Evolutionary conservation across 1,284 basidiomycete species (phyloP).

Genomic region (Hortiboletus rubellus): DNA sequence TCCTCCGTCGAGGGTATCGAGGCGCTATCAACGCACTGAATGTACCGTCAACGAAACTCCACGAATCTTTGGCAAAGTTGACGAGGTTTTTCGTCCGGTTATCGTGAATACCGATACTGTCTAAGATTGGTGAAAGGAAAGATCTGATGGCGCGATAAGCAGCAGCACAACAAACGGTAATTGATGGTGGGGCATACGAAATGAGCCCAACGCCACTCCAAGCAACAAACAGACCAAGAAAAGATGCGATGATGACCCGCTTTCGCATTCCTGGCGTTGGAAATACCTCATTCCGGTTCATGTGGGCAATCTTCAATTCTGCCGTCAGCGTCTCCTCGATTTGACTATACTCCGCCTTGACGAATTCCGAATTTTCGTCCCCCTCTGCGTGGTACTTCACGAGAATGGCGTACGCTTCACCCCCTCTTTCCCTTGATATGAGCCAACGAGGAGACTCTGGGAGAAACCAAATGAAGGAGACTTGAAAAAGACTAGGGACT

Average conservation of each 20-base stretch:
- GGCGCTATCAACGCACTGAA: constrained; percentile 14
- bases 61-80: constrained; percentile 16
- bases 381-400: no score
- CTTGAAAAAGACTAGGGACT: no score
- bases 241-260: constrained; percentile 4
- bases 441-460: no score
- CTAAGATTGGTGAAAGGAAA: constrained; percentile 17
- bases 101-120: constrained; percentile 23
- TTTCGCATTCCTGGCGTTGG: no score
- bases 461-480: no score
- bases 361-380: no score
- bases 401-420: no score
- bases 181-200: constrained; percentile 1
- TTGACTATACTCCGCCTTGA: no score
- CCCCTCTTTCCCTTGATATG: no score
- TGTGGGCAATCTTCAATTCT: no score
- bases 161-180: background rate
- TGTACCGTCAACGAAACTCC: constrained; percentile 11
- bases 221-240: constrained; percentile 4
- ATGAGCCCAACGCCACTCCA: constrained; percentile 1
- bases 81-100: constrained; percentile 22
- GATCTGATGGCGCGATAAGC: constrained; percentile 6
- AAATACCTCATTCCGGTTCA: no score
- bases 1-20: constrained; percentile 16
- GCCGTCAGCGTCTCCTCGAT: background rate